These are phyloP conservation scores for Colletotrichum sp. DNA, from an alignment of 2,329 filamentous ascomycete species.

Conservation along the genomic window DNA sequence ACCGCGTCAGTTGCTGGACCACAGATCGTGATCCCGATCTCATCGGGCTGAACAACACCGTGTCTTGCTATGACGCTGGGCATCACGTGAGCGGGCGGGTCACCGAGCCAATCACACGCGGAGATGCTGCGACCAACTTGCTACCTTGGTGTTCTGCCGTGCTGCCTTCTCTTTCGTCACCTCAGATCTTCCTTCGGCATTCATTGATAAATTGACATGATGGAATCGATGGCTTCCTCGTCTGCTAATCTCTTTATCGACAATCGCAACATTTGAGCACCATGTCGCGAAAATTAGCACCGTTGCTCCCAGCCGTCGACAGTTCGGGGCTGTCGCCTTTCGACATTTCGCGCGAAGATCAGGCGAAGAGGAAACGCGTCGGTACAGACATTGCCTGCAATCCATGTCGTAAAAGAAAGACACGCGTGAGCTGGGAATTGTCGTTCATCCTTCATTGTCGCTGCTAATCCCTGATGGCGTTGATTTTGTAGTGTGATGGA, in stretches of 20 bases:
- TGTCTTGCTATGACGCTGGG: not conserved
- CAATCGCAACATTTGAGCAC: not conserved
- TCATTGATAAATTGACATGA: not conserved
- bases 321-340: not conserved
- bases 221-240: not conserved
- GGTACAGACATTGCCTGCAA: slow-evolving; percentile 29
- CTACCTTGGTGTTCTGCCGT: not conserved
- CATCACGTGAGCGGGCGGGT: slow-evolving; percentile 4
- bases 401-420: slow-evolving; percentile 26
- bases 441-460: not conserved
- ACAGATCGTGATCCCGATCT: not conserved
- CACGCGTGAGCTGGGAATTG: slow-evolving; percentile 21
- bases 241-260: not conserved
- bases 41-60: not conserved
- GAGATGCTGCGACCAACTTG: not conserved
- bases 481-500: slow-evolving; percentile 23
- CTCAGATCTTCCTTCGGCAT: not conserved
- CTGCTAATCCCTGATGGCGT: not conserved
- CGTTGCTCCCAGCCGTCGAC: slow-evolving; percentile 1
- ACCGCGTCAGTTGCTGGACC: not conserved
- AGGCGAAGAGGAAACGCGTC: slow-evolving; percentile 25
- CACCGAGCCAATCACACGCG: slow-evolving; percentile 1
- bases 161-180: not conserved
- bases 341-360: not conserved
- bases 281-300: slow-evolving; percentile 7